Evolutionary conservation across 176 grass and related monocot genomes (phyloP), one percentile per base, ranked within the genome.

Genomic region (Hsuehochloa calcarea): DNA sequence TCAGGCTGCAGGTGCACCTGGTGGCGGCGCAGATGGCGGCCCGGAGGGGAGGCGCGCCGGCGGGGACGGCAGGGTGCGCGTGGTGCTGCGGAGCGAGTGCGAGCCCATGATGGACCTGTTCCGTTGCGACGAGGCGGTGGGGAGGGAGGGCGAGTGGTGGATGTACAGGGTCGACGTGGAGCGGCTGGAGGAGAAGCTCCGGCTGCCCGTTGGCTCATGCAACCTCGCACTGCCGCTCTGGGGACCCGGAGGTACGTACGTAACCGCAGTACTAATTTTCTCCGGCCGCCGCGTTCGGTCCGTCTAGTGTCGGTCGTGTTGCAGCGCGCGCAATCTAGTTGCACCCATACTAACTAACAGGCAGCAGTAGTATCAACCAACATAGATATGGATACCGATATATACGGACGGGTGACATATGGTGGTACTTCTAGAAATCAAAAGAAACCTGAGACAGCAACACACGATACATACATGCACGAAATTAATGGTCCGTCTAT

Each of bases 21-120:
- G 87, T 75, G 50, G 90, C 82, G 35, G 93, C 90, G 72, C 91
- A 76, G 9, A 1, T 89, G 73, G 96, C 84, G 14, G 90, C 80
- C 70, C 43, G 69, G 22, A 90, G 29, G 91, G 81, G 20, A 75
- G 80, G 69, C 78, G 88, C 70, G 41, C 41, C 39, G 27, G 22
- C 8, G 4, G 6, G 8, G 76, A 23, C 25, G 87, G 77, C 25
- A 26, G 58, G 6, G 91, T 94, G 85, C 89, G 84, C 54, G 88
- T 98, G 29, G 84, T 92, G 78, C 72, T 95, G 51, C 83, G 82
- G 23, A 89, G 89, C 80, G 75, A 76, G 78, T 99, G 96, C 84
- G 78, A 85, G 68, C 96, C 96, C 46, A 99, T 99, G 96, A 93
- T 85, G 90, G 96, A 99, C 84, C 41, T 99, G 75, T 99, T 99